A percentile compares a stretch with the other conserved stretches of the same genome.
Conservation (phyloP, 164 flowering plant species). For the Houttuynia cordata region DNA sequence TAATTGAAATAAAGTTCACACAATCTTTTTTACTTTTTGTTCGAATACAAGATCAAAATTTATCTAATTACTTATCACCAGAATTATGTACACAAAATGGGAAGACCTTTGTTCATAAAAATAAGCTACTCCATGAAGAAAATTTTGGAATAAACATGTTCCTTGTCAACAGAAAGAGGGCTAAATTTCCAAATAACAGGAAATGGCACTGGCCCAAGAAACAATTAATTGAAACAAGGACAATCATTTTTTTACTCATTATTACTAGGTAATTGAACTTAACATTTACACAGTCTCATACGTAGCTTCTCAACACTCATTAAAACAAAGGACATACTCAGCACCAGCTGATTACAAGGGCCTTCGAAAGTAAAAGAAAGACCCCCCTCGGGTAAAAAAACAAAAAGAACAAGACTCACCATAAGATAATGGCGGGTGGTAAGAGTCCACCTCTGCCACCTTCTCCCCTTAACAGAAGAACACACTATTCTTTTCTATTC, state of each 20-base stretch:
- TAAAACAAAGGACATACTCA: slow-evolving; percentile 3
- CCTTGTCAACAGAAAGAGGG: too few relatives aligned
- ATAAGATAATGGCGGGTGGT: slow-evolving; percentile 26
- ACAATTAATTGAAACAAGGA: not conserved
- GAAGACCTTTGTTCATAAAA: too few relatives aligned
- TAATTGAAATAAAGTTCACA: too few relatives aligned
- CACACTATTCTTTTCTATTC: not conserved
- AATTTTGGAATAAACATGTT: too few relatives aligned
- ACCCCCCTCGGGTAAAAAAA: not conserved
- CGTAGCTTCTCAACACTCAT: not conserved
- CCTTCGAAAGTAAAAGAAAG: slow-evolving; percentile 1
- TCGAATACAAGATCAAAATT: too few relatives aligned
- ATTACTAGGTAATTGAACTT: slow-evolving; percentile 12
- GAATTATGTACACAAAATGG: too few relatives aligned
- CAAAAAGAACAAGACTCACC: not conserved
- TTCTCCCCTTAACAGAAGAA: not conserved
- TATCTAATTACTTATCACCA: too few relatives aligned
- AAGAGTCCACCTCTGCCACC: slow-evolving; percentile 28
- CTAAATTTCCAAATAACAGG: not conserved
- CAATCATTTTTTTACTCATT: not conserved
- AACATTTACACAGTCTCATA: slow-evolving; percentile 14
- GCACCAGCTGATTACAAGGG: slow-evolving; percentile 9
- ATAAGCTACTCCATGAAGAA: too few relatives aligned
- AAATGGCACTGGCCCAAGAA: too few relatives aligned
- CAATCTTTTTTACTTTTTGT: too few relatives aligned